Base-by-base conservation (phyloP, 768 basidiomycete species). In the Tylopilus sp. region DNA sequence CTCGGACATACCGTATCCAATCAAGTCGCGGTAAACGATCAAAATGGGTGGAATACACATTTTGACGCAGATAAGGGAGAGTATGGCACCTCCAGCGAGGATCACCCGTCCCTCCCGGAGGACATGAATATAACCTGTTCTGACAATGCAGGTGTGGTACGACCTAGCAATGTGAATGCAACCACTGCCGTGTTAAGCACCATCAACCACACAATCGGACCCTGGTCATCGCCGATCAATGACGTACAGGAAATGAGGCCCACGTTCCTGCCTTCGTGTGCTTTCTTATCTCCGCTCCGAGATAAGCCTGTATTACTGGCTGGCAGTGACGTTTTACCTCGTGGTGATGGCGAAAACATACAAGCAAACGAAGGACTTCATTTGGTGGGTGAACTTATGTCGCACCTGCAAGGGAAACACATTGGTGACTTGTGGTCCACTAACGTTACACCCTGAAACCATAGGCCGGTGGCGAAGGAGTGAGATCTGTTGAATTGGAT, bases 211-310 rank as follows among this genome's bases (percentile, higher is more conserved):
- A 13, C 44, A 31, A 50, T 47, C 40, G 25, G 29, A 36, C 25
- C 47, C 48, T 52, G 43, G 49, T 48, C 42, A 9, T 50, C 36
- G 54, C 46, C 30, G 37, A 62, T 55, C 44, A 40, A 54, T 56
- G 53, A 68, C 53, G 48, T 44, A 55, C 59, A 45, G 21, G 29
- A 53, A 36, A 28, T 41, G 28, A 3, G 28, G 42, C 12, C 42
- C 36, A 31, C 47, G 6, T 66, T 67, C 25, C 60, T 64, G 8
- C 63, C 65, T 8, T 56, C 62, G 9, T 67, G 62, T 2, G 44
- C 60, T 31, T 60, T 58, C 30, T 45, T 74, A 52, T 74, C 71
- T 43, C 73, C 70, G 41, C 62, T 69, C 25, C 60, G 54, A 26
- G 53, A 57, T 48, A 33, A 45, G 25, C 38, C 56, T 41, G 44